Evolutionary conservation across 1,139 yeast genomes (phyloP), one percentile per base, ranked within the genome.

Genomic region (Meyerozyma elateridarum): DNA sequence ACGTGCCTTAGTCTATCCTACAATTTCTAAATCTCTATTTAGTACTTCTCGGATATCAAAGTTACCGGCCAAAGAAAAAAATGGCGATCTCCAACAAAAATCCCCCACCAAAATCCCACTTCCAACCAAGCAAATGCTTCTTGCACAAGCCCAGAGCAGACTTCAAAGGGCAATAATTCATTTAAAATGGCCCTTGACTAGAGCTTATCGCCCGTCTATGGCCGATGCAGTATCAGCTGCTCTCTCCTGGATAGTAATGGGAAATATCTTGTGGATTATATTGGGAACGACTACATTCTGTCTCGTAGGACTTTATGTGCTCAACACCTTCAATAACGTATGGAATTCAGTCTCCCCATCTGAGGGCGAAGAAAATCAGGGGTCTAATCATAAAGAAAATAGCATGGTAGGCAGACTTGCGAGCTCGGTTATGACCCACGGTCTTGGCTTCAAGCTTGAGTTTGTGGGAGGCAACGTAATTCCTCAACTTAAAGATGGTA

Each of bases 251-350:
- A 41, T 72, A 28, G 68, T 74, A 9, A 59, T 73, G 65, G 77
- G 78, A 3, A 72, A 73, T 43, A 49, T 73, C 5, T 46, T 75
- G 14, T 78, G 84, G 84, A 52, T 78, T n/a, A 52, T 76, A 0
- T 49, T 77, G 29, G 83, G 84, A 3, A 78, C 85, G 2, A 78
- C 85, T 1, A 78, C 84, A 0, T 77, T 78, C 47, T 76, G 76
- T 2, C 66, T 80, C 20, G 61, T 70, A 19, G 48, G 72, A 5
- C 59, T 77, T 54, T 69, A 74, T 42, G 66, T 73, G 0, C 49
- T 74, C n/a, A 61, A 65, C 37, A 57, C 66, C 15, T 55, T 60
- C 36, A 70, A 64, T 32, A 54, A 54, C 29, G 37, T 61, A n/a
- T 46, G 54, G 46, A 47, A 47, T 16, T 45, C 42, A n/a, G 24